phyloP scores from a whole-genome alignment of 2,329 filamentous ascomycete species.

The Sarocladium oryzae region DNA sequence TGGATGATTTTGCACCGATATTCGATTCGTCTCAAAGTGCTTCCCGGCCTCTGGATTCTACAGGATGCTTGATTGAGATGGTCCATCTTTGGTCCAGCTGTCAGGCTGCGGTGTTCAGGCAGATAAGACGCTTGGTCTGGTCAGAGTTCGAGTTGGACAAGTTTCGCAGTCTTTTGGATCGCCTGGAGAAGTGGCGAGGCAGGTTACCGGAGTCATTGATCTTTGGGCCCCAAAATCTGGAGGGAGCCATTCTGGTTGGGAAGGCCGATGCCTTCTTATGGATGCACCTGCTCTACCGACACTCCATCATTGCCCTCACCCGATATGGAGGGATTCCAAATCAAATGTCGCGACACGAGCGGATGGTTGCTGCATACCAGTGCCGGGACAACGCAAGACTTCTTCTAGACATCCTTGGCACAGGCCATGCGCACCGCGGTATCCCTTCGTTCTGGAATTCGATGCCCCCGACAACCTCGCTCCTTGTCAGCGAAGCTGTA shows the following conservation, averaged over 20 bases:
- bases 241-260: slow-evolving; percentile 45
- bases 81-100: slow-evolving; percentile 60
- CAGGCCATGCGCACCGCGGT: slow-evolving; percentile 30
- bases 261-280: slow-evolving; percentile 53
- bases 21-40: slow-evolving; percentile 55
- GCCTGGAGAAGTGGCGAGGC: slow-evolving; percentile 51
- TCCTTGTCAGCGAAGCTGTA: slow-evolving; percentile 54
- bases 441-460: slow-evolving; percentile 29
- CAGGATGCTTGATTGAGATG: slow-evolving; percentile 53
- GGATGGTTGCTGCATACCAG: slow-evolving; percentile 38
- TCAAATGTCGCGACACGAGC: slow-evolving; percentile 31
- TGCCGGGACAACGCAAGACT: slow-evolving; percentile 46
- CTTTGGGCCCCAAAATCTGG: slow-evolving; percentile 52
- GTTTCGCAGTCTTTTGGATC: slow-evolving; percentile 41
- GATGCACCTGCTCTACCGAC: slow-evolving; percentile 62
- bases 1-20: slow-evolving; percentile 49
- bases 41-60: slow-evolving; percentile 12
- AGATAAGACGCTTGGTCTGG: slow-evolving; percentile 22
- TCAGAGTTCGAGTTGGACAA: slow-evolving; percentile 21
- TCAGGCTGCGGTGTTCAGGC: slow-evolving; percentile 48
- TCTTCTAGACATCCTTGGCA: slow-evolving; percentile 40
- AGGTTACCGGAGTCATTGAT: slow-evolving; percentile 49
- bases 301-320: slow-evolving; percentile 57
- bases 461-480: slow-evolving; percentile 57
- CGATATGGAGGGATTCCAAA: slow-evolving; percentile 43